A percentile compares a stretch with the other conserved stretches of the same genome.
These are phyloP conservation scores for Vigna radiata DNA, from an alignment of 306 rosid genomes.

Conservation along the genomic window DNA sequence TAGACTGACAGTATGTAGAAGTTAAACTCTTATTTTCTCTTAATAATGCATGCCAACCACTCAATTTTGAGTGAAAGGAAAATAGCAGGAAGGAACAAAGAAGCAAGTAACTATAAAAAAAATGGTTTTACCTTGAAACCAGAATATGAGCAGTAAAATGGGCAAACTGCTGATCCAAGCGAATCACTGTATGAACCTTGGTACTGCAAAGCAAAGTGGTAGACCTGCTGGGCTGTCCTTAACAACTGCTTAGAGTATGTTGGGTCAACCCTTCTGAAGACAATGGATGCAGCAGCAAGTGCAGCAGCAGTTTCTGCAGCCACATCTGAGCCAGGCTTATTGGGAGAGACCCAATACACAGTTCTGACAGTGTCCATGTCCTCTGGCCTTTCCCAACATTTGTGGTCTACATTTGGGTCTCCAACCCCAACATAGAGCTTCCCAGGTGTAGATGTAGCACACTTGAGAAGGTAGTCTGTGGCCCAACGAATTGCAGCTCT, in stretches of 20 bases:
- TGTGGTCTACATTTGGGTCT: conserved; percentile 80
- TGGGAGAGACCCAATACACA: conserved; percentile 69
- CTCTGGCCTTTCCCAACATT: conserved; percentile 97
- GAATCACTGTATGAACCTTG: conserved; percentile 82
- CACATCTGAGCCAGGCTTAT: conserved; percentile 83
- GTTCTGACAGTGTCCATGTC: conserved; percentile 79
- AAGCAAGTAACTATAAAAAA: no score
- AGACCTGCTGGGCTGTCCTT: conserved; percentile 69
- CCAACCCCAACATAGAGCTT: conserved; percentile 90
- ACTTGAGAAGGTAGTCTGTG: conserved; percentile 75
- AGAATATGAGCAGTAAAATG: conserved; percentile 96
- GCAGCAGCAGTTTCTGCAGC: conserved; percentile 97
- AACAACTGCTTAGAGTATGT: conserved; percentile 65
- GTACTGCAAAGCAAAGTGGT: conserved; percentile 73
- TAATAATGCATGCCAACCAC: background rate
- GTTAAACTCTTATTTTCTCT: background rate
- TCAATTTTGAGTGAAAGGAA: background rate
- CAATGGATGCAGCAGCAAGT: conserved; percentile 84
- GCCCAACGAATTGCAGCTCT: conserved; percentile 82
- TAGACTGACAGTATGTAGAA: no score
- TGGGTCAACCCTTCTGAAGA: conserved; percentile 71
- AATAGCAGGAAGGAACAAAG: background rate
- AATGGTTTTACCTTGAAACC: conserved; percentile 71
- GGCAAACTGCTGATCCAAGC: conserved; percentile 85
- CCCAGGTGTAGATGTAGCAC: conserved; percentile 75